Evolutionary conservation across 768 basidiomycete genomes (phyloP).

Genomic region (Heimioporus sp.): DNA sequence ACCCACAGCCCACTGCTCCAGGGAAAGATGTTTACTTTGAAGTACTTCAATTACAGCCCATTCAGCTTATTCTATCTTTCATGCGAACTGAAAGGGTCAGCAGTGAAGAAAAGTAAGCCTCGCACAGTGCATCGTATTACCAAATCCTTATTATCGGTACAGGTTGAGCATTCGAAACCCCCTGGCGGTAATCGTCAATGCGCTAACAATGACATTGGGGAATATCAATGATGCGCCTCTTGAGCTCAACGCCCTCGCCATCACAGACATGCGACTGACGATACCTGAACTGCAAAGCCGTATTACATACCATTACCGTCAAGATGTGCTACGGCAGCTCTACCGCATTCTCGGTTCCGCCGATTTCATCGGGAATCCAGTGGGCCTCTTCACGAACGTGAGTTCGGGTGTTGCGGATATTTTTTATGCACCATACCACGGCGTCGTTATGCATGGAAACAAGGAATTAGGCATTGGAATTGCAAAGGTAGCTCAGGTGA

Average conservation of each 20-base stretch:
- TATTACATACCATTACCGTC: constrained; percentile 88
- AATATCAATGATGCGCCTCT: constrained; percentile 96
- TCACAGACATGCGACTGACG: constrained; percentile 91
- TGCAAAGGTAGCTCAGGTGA: constrained; percentile 62
- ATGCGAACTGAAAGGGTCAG: constrained; percentile 95
- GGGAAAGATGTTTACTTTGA: constrained; percentile 94
- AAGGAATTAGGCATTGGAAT: constrained; percentile 92
- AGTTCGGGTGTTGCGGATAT: constrained; percentile 97
- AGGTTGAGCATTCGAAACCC: constrained; percentile 86
- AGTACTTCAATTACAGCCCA: constrained; percentile 90
- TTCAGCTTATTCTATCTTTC: constrained; percentile 90
- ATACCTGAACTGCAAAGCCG: constrained; percentile 81
- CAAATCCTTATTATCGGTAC: constrained; percentile 3
- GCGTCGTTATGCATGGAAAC: constrained; percentile 95
- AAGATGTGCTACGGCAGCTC: constrained; percentile 89
- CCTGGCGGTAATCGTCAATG: constrained; percentile 89
- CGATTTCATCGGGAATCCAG: constrained; percentile 94
- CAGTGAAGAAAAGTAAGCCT: constrained; percentile 83
- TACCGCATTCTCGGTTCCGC: constrained; percentile 98
- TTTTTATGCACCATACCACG: constrained; percentile 98
- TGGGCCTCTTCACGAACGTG: constrained; percentile 97
- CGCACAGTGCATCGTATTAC: not conserved
- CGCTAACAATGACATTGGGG: constrained; percentile 93
- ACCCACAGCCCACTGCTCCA: constrained; percentile 60
- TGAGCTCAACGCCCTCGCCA: constrained; percentile 88